Evolutionary conservation across 1,284 basidiomycete genomes (phyloP).

Genomic region (Lignosus rhinocerotis): DNA sequence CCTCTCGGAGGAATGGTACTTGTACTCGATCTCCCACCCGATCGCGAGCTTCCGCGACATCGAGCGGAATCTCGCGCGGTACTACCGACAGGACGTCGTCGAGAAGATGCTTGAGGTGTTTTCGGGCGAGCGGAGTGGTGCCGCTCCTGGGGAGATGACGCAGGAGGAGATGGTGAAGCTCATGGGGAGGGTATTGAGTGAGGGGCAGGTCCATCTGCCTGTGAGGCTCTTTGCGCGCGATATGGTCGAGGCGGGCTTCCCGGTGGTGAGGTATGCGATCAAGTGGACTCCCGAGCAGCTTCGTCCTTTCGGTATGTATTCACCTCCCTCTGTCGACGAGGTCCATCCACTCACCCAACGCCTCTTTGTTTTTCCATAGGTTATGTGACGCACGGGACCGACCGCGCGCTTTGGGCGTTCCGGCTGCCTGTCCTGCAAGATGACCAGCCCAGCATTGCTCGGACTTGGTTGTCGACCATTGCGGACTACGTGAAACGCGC

Average conservation of each 20-base stretch:
- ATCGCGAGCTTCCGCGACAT: constrained; percentile 50
- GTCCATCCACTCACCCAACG: constrained; percentile 11
- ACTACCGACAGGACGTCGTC: constrained; percentile 54
- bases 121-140: constrained; percentile 28
- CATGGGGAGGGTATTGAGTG: constrained; percentile 64
- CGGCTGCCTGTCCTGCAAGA: constrained; percentile 42
- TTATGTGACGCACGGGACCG: constrained; percentile 69
- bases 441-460: constrained; percentile 47
- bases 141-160: constrained; percentile 37
- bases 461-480: constrained; percentile 52
- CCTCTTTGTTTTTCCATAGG: constrained; percentile 40
- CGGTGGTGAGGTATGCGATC: constrained; percentile 68
- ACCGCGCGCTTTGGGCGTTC: constrained; percentile 51
- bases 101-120: constrained; percentile 49
- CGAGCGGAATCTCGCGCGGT: constrained; percentile 57
- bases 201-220: constrained; percentile 72
- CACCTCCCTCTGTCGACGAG: not conserved
- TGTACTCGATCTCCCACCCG: constrained; percentile 70
- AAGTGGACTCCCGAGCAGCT: constrained; percentile 65
- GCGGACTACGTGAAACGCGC: constrained; percentile 41
- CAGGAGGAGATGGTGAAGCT: constrained; percentile 44
- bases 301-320: constrained; percentile 49
- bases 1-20: constrained; percentile 74
- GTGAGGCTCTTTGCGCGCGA: constrained; percentile 64
- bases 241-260: constrained; percentile 53